These are phyloP conservation scores for Aegilops longissima DNA, from an alignment of 176 grass and related monocot species.

Conservation along the genomic window DNA sequence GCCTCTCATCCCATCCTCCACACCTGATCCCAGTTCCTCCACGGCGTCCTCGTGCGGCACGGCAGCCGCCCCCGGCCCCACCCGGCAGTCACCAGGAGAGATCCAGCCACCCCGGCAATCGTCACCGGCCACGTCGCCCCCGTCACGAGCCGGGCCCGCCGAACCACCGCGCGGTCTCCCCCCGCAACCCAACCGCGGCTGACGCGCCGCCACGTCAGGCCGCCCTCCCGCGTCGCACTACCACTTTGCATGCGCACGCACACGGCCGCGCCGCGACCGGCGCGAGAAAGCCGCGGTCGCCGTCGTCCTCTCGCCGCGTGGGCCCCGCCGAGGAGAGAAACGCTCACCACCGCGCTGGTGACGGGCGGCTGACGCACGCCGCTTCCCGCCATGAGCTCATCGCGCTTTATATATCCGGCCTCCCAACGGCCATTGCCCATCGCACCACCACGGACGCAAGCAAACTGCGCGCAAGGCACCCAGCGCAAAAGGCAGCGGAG, in stretches of 20 bases:
- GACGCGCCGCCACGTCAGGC: slow-evolving; percentile 43
- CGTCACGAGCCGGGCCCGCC: neutral
- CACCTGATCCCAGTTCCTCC: too few species aligned
- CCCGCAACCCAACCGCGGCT: slow-evolving; percentile 42
- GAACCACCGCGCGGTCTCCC: neutral
- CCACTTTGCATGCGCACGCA: neutral
- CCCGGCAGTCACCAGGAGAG: neutral
- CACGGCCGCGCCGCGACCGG: neutral
- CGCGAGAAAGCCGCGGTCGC: neutral
- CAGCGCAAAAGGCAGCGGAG: neutral
- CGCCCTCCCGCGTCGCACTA: neutral
- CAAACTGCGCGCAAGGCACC: neutral
- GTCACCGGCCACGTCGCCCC: slow-evolving; percentile 36
- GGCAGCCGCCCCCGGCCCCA: neutral
- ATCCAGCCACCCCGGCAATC: neutral
- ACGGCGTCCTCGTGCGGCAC: slow-evolving; percentile 6
- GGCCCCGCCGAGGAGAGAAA: neutral
- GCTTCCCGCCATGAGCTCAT: slow-evolving; percentile 9
- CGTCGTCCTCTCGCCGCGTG: slow-evolving; percentile 13
- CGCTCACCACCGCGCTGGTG: neutral
- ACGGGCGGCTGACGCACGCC: slow-evolving; percentile 25
- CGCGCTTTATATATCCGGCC: slow-evolving; percentile 27
- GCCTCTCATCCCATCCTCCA: neutral
- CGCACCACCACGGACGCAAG: neutral
- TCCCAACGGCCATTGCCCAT: neutral